Conservation (phyloP, 1,284 basidiomycete genomes). For the Moesziomyces aphidis region DNA sequence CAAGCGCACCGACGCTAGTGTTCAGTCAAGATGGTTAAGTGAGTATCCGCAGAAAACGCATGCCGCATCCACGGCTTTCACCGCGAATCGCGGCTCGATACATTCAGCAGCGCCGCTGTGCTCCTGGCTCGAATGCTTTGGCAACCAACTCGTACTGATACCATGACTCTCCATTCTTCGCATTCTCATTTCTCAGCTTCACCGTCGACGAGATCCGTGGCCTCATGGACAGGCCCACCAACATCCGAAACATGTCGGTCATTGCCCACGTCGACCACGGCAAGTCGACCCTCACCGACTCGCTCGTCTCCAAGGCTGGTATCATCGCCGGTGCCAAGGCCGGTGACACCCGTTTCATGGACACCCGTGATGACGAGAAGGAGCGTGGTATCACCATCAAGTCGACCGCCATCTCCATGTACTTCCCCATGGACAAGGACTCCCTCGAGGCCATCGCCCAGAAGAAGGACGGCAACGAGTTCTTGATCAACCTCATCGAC, state of each 20-base stretch:
- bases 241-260: conserved; percentile 91
- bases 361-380: conserved; percentile 98
- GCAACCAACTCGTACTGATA: conserved; percentile 13
- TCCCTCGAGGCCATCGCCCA: conserved; percentile 80
- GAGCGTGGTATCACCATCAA: conserved; percentile 99
- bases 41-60: conserved; percentile 19
- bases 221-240: conserved; percentile 89
- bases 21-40: conserved; percentile 58
- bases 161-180: not conserved
- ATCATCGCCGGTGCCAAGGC: conserved; percentile 97
- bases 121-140: too few species aligned
- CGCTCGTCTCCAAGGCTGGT: conserved; percentile 98
- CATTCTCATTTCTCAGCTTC: conserved; percentile 61
- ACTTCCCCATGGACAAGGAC: conserved; percentile 95
- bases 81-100: too few species aligned
- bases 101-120: too few species aligned
- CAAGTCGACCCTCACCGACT: conserved; percentile 99
- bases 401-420: conserved; percentile 99
- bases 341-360: conserved; percentile 94
- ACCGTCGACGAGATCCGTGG: conserved; percentile 79
- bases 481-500: conserved; percentile 99
- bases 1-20: conserved; percentile 47
- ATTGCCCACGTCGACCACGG: conserved; percentile 88
- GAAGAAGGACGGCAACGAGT: conserved; percentile 92
- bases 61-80: too few species aligned